Evolutionary conservation across 1,284 basidiomycete species (phyloP), one percentile per base, ranked within the genome.

Genomic region (Somion occarium): DNA sequence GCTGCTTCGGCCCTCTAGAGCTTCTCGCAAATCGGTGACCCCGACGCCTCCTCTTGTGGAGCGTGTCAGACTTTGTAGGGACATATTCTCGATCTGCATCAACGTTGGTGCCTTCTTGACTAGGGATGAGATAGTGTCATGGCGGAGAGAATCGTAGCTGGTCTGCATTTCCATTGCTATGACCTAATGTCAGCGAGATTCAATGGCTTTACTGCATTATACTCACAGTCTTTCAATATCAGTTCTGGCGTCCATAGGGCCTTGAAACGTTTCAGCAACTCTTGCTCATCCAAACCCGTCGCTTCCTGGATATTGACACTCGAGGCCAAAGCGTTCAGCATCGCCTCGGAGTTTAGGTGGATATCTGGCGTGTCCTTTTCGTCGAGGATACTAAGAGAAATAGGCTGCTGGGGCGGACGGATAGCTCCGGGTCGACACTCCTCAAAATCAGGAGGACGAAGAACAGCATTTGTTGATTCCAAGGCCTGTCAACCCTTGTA

Each of bases 11-110:
- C 88, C 88, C 70, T 91, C 90, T 2, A 95, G 71, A 5, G 92
- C 92, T 59, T 93, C 91, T 49, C 91, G 77, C 42, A 95, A 75
- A 63, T 94, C 91, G 1, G 80, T 83, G 12, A 95, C 91, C 24
- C 93, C 93, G 7, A 94, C 83, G 1, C 84, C 84, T 56, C 84
- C 83, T 56, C 84, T 77, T 5, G 81, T 78, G 3, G 87, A 87
- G 46, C 87, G 80, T 30, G 83, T 78, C 50, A 93, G 71, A 58
- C 88, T 91, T 62, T 88, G 86, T 48, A 91, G 73, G 3, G 91
- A 93, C 22, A 89, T 73, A 65, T 94, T 94, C 56, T 93, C 88
- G 53, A 91, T 88, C 54, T 89, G 86, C 90, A 93, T 93, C 52
- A 94, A 71, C 13, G 85, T 83, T 38, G 87, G 88, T 2, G 88